Conservation (phyloP, 2,329 filamentous ascomycete species). For the Zymoseptoria tritici region DNA sequence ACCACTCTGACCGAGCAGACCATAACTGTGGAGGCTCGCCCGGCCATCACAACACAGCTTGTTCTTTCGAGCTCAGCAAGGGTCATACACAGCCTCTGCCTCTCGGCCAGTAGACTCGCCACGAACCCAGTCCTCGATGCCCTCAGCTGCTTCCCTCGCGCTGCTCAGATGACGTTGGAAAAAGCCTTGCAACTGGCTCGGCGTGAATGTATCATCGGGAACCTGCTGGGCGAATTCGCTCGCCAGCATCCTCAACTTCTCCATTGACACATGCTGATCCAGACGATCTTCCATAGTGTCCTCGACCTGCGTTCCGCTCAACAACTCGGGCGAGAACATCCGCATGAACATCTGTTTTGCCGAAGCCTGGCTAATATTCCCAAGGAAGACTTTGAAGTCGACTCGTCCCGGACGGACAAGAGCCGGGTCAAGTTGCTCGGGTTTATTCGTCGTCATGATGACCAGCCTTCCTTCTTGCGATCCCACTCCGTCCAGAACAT, state of each 20-base stretch:
- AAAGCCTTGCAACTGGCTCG: slow-evolving; percentile 20
- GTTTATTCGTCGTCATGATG: slow-evolving; percentile 72
- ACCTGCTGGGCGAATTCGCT: slow-evolving; percentile 14
- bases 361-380: slow-evolving; percentile 16
- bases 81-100: neutral
- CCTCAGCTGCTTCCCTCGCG: slow-evolving; percentile 13
- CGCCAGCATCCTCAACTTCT: slow-evolving; percentile 17
- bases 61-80: neutral
- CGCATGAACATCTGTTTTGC: slow-evolving; percentile 19
- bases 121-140: slow-evolving; percentile 15
- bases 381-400: slow-evolving; percentile 36
- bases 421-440: slow-evolving; percentile 63
- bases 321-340: slow-evolving; percentile 20
- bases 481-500: slow-evolving; percentile 72
- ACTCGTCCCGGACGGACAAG: slow-evolving; percentile 65
- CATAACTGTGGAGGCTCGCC: no score
- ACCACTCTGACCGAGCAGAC: no score
- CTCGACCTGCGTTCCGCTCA: slow-evolving; percentile 9
- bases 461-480: slow-evolving; percentile 68
- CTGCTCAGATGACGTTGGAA: slow-evolving; percentile 19
- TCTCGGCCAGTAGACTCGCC: slow-evolving; percentile 3
- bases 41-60: no score
- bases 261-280: slow-evolving; percentile 16
- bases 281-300: slow-evolving; percentile 3
- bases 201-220: slow-evolving; percentile 19